Percentiles rank a stretch among this genome's conserved stretches.
phyloP scores from a whole-genome alignment of 2,329 filamentous ascomycete genomes.

The Phoma sp. region DNA sequence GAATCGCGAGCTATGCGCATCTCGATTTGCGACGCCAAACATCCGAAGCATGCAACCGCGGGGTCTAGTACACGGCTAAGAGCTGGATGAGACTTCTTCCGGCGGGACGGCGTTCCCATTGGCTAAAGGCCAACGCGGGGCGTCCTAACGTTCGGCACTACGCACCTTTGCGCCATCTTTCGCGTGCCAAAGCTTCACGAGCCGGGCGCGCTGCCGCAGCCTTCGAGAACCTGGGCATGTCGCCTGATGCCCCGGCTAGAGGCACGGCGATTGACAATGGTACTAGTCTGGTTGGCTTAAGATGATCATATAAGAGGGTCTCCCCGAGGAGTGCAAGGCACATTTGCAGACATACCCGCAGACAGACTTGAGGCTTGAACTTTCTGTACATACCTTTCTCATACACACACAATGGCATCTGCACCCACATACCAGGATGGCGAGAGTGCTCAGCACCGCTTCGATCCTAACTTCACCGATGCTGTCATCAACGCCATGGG shows the following conservation, averaged over 20 bases:
- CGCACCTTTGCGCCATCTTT: constrained; percentile 11
- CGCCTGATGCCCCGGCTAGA: constrained; percentile 34
- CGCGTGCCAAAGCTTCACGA: constrained; percentile 17
- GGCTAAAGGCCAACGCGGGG: constrained; percentile 56
- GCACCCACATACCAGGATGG: constrained; percentile 27
- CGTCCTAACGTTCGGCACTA: constrained; percentile 32
- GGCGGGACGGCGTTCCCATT: constrained; percentile 52
- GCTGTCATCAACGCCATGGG: constrained; percentile 76
- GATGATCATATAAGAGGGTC: constrained; percentile 26
- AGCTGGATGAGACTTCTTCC: constrained; percentile 34
- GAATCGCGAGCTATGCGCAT: constrained; percentile 11
- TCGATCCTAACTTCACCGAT: constrained; percentile 79
- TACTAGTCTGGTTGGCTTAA: constrained; percentile 24
- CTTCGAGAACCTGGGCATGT: constrained; percentile 14
- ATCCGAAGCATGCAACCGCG: constrained; percentile 7
- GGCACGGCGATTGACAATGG: constrained; percentile 29
- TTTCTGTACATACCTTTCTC: constrained; percentile 1
- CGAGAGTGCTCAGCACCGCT: constrained; percentile 49
- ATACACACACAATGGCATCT: constrained; percentile 20
- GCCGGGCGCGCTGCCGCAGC: constrained; percentile 30
- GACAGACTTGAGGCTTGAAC: not conserved
- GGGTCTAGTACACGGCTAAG: constrained; percentile 20
- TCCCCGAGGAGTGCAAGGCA: constrained; percentile 9
- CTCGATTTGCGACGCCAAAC: constrained; percentile 17
- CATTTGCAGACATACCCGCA: not conserved